phyloP scores from a whole-genome alignment of 2,329 filamentous ascomycete genomes.

The Sarocladium strictum region DNA sequence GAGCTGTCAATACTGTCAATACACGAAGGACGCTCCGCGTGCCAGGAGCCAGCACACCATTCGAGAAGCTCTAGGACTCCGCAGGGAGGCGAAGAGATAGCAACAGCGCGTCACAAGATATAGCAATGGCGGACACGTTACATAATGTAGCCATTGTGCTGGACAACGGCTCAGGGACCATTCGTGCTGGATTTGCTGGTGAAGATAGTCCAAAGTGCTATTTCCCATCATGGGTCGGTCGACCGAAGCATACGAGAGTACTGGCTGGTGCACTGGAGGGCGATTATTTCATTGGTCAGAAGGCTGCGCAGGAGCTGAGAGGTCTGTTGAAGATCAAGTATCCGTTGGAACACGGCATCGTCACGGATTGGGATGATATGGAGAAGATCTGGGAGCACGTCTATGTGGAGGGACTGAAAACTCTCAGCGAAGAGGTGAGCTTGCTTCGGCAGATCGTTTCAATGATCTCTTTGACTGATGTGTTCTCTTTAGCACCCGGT shows the following conservation, averaged over 20 bases:
- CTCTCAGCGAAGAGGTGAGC: slow-evolving; percentile 84
- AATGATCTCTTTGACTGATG: slow-evolving; percentile 14
- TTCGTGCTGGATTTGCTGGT: slow-evolving; percentile 92
- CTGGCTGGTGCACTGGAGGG: slow-evolving; percentile 95
- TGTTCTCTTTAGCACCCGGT: slow-evolving; percentile 67
- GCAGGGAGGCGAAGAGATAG: background rate
- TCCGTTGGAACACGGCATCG: slow-evolving; percentile 93
- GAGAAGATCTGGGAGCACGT: slow-evolving; percentile 99
- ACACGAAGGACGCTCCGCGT: background rate
- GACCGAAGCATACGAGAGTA: slow-evolving; percentile 90
- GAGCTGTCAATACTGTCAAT: background rate
- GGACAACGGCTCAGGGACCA: slow-evolving; percentile 97
- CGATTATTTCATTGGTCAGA: slow-evolving; percentile 92
- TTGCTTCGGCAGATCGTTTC: background rate
- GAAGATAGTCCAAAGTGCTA: slow-evolving; percentile 94
- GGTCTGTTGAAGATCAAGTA: slow-evolving; percentile 94
- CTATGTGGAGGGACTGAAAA: slow-evolving; percentile 93
- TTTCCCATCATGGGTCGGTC: slow-evolving; percentile 94
- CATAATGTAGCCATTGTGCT: slow-evolving; percentile 98
- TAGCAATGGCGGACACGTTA: slow-evolving; percentile 54
- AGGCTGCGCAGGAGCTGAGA: slow-evolving; percentile 79
- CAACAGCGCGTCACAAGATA: background rate
- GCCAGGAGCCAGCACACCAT: background rate
- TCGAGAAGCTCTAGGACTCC: background rate
- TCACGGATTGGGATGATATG: slow-evolving; percentile 99